These are phyloP conservation scores for Aspergillus nidulans DNA, from an alignment of 495 filamentous ascomycete genomes.

Conservation along the genomic window DNA sequence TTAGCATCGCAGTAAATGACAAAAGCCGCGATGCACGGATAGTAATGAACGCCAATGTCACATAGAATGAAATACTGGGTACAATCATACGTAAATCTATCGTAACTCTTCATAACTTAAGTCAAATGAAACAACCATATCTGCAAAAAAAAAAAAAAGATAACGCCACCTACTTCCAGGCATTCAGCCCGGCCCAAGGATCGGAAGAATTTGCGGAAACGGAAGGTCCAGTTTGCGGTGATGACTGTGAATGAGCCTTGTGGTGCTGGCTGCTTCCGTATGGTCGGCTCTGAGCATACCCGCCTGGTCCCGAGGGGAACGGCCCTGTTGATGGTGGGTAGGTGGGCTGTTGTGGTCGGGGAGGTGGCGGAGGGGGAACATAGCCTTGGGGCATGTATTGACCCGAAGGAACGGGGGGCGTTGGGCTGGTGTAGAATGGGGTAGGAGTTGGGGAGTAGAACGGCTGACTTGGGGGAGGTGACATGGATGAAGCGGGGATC, in stretches of 20 bases:
- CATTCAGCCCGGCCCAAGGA: conserved; percentile 83
- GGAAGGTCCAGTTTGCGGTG: conserved; percentile 31
- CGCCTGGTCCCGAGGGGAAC: conserved; percentile 57
- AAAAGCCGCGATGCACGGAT: neutral
- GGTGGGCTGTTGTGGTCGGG: conserved; percentile 70
- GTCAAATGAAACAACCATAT: neutral
- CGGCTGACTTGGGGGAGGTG: conserved; percentile 42
- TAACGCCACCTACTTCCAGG: conserved; percentile 62
- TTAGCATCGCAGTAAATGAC: neutral
- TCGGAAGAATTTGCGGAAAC: conserved; percentile 41
- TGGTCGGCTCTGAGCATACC: conserved; percentile 49
- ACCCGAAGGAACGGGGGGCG: conserved; percentile 31
- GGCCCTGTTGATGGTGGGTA: conserved; percentile 53
- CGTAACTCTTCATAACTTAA: conserved; percentile 3
- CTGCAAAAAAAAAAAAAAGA: neutral
- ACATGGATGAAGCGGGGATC: conserved; percentile 40
- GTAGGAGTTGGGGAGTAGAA: conserved; percentile 39
- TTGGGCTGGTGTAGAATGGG: conserved; percentile 35
- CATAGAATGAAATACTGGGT: neutral
- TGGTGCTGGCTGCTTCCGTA: conserved; percentile 33
- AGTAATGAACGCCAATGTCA: neutral
- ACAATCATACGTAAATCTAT: conserved; percentile 5
- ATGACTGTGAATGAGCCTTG: conserved; percentile 41
- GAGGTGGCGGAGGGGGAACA: conserved; percentile 86
- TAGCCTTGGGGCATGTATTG: conserved; percentile 71